phyloP scores from a whole-genome alignment of 331 rosid genomes.

The Telfairia occidentalis region DNA sequence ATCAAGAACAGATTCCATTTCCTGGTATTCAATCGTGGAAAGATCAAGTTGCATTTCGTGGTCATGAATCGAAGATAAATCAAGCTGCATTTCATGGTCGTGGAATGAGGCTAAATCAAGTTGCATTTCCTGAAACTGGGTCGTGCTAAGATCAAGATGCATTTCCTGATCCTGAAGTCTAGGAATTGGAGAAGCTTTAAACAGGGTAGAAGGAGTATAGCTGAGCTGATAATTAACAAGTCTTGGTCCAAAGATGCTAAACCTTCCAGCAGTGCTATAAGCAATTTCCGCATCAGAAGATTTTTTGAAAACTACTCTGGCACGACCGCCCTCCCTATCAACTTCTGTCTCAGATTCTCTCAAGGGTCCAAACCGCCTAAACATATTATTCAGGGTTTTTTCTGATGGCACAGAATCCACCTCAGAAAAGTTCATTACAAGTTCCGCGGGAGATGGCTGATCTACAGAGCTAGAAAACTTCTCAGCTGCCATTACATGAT shows the following conservation, averaged over 20 bases:
- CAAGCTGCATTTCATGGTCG: constrained; percentile 79
- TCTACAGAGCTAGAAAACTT: constrained; percentile 59
- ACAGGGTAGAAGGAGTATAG: constrained; percentile 57
- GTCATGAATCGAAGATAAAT: constrained; percentile 54
- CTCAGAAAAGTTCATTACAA: constrained; percentile 82
- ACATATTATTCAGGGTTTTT: constrained; percentile 61
- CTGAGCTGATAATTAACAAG: constrained; percentile 77
- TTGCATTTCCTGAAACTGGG: constrained; percentile 69
- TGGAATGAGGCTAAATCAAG: constrained; percentile 53
- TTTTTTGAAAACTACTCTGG: constrained; percentile 82
- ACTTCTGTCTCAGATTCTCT: constrained; percentile 89
- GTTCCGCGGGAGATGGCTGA: constrained; percentile 74
- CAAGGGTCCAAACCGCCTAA: constrained; percentile 81
- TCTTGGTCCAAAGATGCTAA: constrained; percentile 71
- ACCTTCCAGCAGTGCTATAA: constrained; percentile 72
- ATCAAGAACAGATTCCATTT: constrained; percentile 31
- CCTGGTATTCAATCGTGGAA: constrained; percentile 28
- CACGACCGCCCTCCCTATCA: constrained; percentile 74
- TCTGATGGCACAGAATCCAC: constrained; percentile 71
- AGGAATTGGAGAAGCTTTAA: constrained; percentile 49
- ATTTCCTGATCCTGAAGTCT: constrained; percentile 65
- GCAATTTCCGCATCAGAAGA: constrained; percentile 82
- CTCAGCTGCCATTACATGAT: constrained; percentile 28
- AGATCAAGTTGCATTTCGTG: constrained; percentile 87
- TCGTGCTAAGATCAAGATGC: constrained; percentile 53